Evolutionary conservation across 306 rosid genomes (phyloP).

Genomic region (Castanopsis chinensis): DNA sequence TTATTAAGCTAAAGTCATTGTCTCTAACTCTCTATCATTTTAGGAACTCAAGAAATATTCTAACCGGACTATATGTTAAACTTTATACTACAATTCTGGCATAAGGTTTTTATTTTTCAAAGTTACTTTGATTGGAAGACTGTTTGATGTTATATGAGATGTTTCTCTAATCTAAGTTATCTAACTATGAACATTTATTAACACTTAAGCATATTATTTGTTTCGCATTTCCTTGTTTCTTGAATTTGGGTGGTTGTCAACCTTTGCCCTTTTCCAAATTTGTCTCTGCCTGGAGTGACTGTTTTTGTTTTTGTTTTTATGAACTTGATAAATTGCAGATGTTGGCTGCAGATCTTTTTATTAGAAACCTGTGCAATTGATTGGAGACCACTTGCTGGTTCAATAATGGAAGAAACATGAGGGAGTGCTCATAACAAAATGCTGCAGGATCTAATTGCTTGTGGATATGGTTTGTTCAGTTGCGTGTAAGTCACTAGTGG

Average conservation of each 20-base stretch:
- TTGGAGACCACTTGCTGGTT: neutral
- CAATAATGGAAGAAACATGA: neutral
- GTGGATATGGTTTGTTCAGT: neutral
- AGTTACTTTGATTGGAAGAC: neutral
- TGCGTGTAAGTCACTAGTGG: neutral
- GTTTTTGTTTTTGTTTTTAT: neutral
- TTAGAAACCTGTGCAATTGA: neutral
- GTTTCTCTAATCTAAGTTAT: neutral
- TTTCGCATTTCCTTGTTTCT: neutral
- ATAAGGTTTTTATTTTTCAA: neutral
- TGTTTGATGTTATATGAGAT: neutral
- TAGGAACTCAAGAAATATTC: neutral
- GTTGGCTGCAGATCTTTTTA: neutral
- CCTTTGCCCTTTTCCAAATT: neutral
- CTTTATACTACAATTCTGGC: neutral
- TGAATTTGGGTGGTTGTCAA: neutral
- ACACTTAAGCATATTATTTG: neutral
- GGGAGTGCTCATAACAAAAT: neutral
- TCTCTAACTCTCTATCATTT: neutral
- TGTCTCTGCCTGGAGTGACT: neutral
- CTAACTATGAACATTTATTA: neutral
- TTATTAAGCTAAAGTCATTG: neutral
- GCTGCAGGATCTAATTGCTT: neutral
- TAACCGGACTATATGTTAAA: neutral
- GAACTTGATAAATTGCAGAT: neutral